These are phyloP conservation scores for Kwoniella dejecticola DNA, from an alignment of 768 basidiomycete species.

Conservation along the genomic window DNA sequence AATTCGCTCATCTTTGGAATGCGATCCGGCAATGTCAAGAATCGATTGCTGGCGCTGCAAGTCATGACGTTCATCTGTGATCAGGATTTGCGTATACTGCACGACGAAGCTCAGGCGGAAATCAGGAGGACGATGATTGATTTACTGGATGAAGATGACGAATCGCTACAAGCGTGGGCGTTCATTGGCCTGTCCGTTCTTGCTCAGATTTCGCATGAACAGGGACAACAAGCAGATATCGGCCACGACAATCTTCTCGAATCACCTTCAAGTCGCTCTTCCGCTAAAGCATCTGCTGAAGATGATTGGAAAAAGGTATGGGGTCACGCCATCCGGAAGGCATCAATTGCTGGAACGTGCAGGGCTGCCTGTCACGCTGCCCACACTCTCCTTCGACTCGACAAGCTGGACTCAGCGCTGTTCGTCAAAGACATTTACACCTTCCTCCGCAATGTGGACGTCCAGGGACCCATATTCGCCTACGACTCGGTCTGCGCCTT, in stretches of 20 bases:
- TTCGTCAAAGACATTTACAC: slow-evolving; percentile 74
- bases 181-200: slow-evolving; percentile 73
- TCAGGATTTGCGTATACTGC: slow-evolving; percentile 70
- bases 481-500: slow-evolving; percentile 89
- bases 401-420: slow-evolving; percentile 60
- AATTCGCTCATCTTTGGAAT: slow-evolving; percentile 14
- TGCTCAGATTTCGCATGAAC: slow-evolving; percentile 1
- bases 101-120: slow-evolving; percentile 63
- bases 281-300: not conserved
- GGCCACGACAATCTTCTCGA: no score
- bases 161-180: slow-evolving; percentile 75
- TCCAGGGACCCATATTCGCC: slow-evolving; percentile 85
- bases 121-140: slow-evolving; percentile 64
- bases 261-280: slow-evolving; percentile 7
- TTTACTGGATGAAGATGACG: slow-evolving; percentile 68
- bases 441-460: slow-evolving; percentile 76
- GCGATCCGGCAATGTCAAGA: slow-evolving; percentile 5
- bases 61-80: slow-evolving; percentile 81
- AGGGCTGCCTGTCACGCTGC: slow-evolving; percentile 78
- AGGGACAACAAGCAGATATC: not conserved
- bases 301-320: slow-evolving; percentile 63
- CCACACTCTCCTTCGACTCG: slow-evolving; percentile 60
- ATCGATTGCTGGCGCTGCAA: slow-evolving; percentile 64
- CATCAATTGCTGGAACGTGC: slow-evolving; percentile 68
- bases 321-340: slow-evolving; percentile 76